Base-by-base conservation (phyloP, 495 filamentous ascomycete species). In the Cercophora sp. region DNA sequence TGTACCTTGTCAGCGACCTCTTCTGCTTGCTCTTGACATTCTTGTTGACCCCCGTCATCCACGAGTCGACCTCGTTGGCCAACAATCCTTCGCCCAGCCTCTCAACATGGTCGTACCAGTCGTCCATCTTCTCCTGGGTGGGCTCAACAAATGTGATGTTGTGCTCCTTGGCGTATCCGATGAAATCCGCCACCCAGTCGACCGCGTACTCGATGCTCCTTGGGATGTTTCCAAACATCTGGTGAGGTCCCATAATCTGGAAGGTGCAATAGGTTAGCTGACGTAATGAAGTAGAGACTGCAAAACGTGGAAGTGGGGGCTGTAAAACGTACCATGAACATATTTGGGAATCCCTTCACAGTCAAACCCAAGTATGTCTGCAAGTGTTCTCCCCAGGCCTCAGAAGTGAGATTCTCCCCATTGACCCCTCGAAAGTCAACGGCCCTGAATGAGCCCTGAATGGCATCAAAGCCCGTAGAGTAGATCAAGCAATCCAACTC, bases 401-500 rank as follows among this genome's bases (percentile, higher is more conserved):
- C 72, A 0, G 62, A n/a, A n/a, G n/a, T 34, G 8, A 83, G 63
- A 11, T 61, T 58, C 5, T 62, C 52, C 4, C 71, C 76, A 37
- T 74, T 49, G 29, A 70, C 55, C 51, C 74, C 75, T 15, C 61
- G 59, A 44, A 84, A 57, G 3, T 74, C 73, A 55, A 84, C 72
- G 24, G 72, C 62, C 54, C 66, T 70, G 62, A 82, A 69, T 3
- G 68, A 71, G 9, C 80, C 80, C 4, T 75, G 80, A 10, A 77
- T 63, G 13, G 70, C 63, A 57, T 82, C 80, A 56, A 81, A 83
- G 0, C 80, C 80, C 5, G 80, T 83, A 9, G 79, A 79, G 44
- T 81, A 59, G 37, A 72, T 72, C 47, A 83, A 68, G 20, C 79
- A 59, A 55, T 83, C 79, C 36, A 80, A 56, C 54, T 82, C 75